Percentiles rank a stretch among this genome's conserved stretches.
phyloP scores from a whole-genome alignment of 345 rosid genomes.

The Psidium guajava region DNA sequence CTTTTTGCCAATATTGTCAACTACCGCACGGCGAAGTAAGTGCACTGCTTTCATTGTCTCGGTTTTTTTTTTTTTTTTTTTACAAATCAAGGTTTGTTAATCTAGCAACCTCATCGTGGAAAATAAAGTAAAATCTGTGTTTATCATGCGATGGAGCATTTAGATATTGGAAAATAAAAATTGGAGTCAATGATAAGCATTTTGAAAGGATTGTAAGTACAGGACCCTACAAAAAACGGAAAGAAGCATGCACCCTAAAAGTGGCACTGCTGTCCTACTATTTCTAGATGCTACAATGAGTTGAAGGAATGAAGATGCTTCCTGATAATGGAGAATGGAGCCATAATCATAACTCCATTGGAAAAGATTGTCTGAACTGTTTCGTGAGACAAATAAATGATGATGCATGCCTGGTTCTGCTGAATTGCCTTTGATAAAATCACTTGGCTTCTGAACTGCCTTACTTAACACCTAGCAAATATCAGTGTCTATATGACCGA shows the following conservation, averaged over 20 bases:
- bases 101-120: background rate
- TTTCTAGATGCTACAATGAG: background rate
- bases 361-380: background rate
- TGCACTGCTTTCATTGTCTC: background rate
- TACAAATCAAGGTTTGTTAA: background rate
- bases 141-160: background rate
- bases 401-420: background rate
- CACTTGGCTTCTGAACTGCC: background rate
- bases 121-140: background rate
- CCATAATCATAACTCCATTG: background rate
- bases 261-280: background rate
- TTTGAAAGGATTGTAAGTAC: background rate
- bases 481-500: background rate
- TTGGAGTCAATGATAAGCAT: background rate
- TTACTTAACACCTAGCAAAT: background rate
- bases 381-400: background rate
- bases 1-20: slow-evolving; percentile 89
- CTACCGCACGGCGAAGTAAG: slow-evolving; percentile 85
- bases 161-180: background rate
- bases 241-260: background rate
- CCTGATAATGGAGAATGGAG: background rate
- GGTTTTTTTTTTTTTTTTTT: background rate
- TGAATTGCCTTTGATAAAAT: background rate
- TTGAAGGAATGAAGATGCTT: background rate
- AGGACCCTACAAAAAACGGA: background rate